Evolutionary conservation across 805 yeast genomes (phyloP), one percentile per base, ranked within the genome.

Genomic region (Pichia exigua): DNA sequence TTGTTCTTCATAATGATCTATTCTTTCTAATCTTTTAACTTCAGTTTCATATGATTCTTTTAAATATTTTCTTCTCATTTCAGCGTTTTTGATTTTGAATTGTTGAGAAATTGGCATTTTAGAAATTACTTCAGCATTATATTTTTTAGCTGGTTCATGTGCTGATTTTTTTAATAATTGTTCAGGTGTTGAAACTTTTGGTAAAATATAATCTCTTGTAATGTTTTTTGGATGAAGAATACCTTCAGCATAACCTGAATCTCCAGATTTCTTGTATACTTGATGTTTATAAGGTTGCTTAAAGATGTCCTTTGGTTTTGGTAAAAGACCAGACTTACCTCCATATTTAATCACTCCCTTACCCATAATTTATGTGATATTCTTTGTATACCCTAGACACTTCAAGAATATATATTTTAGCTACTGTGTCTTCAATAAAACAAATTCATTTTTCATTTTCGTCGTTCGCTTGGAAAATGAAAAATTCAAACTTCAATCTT

Each of bases 271-370:
- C 18, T 72, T 75, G 51, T 71, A 76, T 55, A 75, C 75, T 54
- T 72, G 63, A 30, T 81, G 83, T 56, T 77, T 75, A 46, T 75
- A 73, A 5, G 90, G 87, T 50, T 79, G 78, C 60, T 82, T 86
- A 69, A 91, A 80, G 30, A 88, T 81, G 41, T 83, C 79, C 61
- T 96, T 82, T 11, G 87, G 82, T 50, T 71, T 73, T 46, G 97
- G 97, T 57, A 91, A 74, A 47, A 87, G 74, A 65, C 97, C 97
- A 46, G 92, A 83, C 67, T 85, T 85, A 17, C 81, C 81, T 30
- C 82, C 81, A 61, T 68, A 73, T 59, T 72, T 77, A 45, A 77
- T 61, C 26, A 73, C 71, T 49, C 79, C 73, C 58, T 76, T 78
- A 48, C 81, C 76, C 77, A 78, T 76, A 3, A n/a, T 38, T 11